phyloP scores from a whole-genome alignment of 768 basidiomycete species.

The Mycena epipterygia region DNA sequence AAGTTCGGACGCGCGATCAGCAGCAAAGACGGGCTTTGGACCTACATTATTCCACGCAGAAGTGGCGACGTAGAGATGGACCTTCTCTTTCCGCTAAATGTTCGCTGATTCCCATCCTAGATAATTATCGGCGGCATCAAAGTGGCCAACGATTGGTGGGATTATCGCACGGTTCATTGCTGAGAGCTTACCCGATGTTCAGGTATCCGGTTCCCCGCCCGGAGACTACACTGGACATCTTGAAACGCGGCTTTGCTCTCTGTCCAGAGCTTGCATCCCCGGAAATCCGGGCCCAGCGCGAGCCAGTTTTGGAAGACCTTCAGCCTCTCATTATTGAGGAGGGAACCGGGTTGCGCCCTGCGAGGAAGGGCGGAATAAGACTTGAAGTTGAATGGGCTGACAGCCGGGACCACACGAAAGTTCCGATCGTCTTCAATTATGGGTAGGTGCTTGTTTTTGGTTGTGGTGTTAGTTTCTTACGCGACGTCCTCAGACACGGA shows the following conservation, averaged over 20 bases:
- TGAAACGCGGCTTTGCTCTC: constrained; percentile 63
- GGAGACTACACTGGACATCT: constrained; percentile 72
- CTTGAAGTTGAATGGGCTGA: constrained; percentile 21
- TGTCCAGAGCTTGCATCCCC: constrained; percentile 72
- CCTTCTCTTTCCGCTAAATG: not conserved
- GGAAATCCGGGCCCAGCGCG: constrained; percentile 59
- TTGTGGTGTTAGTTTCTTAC: constrained; percentile 33
- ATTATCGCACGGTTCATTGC: constrained; percentile 12
- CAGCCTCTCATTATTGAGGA: constrained; percentile 62
- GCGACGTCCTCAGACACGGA: constrained; percentile 59
- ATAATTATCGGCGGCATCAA: constrained; percentile 76
- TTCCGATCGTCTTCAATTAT: constrained; percentile 55
- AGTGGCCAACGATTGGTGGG: constrained; percentile 71
- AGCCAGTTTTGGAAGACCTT: constrained; percentile 65
- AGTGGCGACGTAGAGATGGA: constrained; percentile 62
- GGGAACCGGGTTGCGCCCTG: constrained; percentile 76
- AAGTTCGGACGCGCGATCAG: constrained; percentile 66
- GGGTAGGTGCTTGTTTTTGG: constrained; percentile 1
- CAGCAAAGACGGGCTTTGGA: constrained; percentile 57
- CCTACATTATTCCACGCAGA: constrained; percentile 76
- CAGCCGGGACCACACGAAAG: constrained; percentile 28
- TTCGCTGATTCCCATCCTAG: constrained; percentile 37
- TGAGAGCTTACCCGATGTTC: not conserved
- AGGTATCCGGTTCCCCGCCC: constrained; percentile 78
- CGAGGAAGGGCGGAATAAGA: constrained; percentile 72